Percentiles rank a stretch among this genome's conserved stretches.
phyloP scores from a whole-genome alignment of 2,329 filamentous ascomycete genomes.

The Colletotrichum cuscutae region DNA sequence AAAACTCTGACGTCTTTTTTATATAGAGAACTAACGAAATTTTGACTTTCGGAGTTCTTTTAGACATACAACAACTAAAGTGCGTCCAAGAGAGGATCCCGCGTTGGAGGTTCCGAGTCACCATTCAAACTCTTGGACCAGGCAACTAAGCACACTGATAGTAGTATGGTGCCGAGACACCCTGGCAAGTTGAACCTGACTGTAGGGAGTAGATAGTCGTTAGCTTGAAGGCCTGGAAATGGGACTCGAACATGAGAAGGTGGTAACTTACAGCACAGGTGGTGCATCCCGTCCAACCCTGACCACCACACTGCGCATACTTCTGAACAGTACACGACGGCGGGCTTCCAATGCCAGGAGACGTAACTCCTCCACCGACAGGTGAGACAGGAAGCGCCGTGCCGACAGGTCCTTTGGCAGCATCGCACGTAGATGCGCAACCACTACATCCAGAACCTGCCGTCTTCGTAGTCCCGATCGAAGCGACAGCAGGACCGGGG shows the following conservation, averaged over 20 bases:
- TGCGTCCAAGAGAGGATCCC: background rate
- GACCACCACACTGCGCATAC: conserved; percentile 53
- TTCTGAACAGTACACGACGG: conserved; percentile 45
- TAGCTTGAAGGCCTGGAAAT: background rate
- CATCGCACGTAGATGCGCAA: conserved; percentile 51
- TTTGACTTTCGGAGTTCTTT: too few relatives aligned
- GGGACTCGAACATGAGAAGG: background rate
- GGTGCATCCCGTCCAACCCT: conserved; percentile 53
- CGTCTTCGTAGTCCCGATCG: conserved; percentile 51
- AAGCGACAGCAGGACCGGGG: conserved; percentile 54
- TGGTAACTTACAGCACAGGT: conserved; percentile 47
- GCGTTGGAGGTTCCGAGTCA: too few relatives aligned
- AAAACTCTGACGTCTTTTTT: too few relatives aligned
- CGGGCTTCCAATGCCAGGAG: conserved; percentile 22
- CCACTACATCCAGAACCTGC: conserved; percentile 52
- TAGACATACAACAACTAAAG: too few relatives aligned
- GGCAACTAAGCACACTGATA: conserved; percentile 47
- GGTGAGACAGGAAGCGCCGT: conserved; percentile 38
- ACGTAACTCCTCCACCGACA: background rate
- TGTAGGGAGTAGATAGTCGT: conserved; percentile 17
- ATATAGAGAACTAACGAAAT: too few relatives aligned
- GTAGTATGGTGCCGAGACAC: conserved; percentile 50
- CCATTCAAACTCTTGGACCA: background rate
- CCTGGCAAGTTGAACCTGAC: conserved; percentile 47
- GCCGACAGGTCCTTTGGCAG: conserved; percentile 43